phyloP scores from a whole-genome alignment of 495 filamentous ascomycete genomes.

The Hypoxylon intermedium region DNA sequence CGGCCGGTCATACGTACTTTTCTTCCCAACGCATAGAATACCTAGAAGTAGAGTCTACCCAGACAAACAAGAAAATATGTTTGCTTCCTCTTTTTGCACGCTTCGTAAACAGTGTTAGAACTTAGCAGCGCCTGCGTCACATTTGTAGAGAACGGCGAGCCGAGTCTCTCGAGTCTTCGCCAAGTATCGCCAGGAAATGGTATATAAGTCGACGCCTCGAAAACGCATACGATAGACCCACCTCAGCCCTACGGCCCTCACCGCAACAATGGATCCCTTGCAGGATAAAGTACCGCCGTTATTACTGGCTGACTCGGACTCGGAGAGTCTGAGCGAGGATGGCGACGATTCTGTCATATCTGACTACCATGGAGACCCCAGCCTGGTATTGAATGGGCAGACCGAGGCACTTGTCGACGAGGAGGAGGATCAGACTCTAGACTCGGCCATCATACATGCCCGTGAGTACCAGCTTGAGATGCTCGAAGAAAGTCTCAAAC shows the following conservation, averaged over 20 bases:
- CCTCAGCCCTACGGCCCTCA: not conserved
- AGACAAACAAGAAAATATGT: no score
- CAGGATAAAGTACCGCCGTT: not conserved
- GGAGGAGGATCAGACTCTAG: slow-evolving; percentile 1
- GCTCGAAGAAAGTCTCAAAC: slow-evolving; percentile 78
- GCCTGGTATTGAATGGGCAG: not conserved
- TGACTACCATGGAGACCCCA: slow-evolving; percentile 3
- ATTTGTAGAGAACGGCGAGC: not conserved
- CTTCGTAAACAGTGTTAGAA: slow-evolving; percentile 1
- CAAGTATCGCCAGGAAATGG: not conserved
- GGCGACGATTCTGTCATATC: slow-evolving; percentile 1
- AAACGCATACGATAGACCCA: not conserved
- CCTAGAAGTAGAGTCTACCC: no score
- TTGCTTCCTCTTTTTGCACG: slow-evolving; percentile 2
- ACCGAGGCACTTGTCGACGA: not conserved
- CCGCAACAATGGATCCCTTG: not conserved
- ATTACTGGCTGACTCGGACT: not conserved
- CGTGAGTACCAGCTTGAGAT: slow-evolving; percentile 90
- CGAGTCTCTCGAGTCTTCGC: not conserved
- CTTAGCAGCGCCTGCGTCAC: not conserved
- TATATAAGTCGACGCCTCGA: slow-evolving; percentile 1
- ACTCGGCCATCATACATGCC: slow-evolving; percentile 48
- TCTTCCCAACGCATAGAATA: no score
- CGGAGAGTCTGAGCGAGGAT: slow-evolving; percentile 7
- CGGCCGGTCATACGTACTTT: no score